These are phyloP conservation scores for Hygrophorus russula DNA, from an alignment of 768 basidiomycete genomes.

Conservation along the genomic window DNA sequence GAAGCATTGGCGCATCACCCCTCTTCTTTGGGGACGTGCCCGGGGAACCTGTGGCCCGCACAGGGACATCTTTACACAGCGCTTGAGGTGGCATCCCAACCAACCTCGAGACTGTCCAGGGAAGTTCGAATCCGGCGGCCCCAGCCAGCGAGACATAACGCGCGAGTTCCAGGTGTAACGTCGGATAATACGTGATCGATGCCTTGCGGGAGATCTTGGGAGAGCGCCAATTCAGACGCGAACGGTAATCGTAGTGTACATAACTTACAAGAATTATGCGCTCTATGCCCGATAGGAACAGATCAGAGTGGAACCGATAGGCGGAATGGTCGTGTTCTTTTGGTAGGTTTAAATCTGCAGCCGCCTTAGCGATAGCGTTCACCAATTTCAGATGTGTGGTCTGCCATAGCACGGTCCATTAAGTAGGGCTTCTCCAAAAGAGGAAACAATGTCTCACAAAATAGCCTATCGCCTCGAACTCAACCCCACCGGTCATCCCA, in stretches of 20 bases:
- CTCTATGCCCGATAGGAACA: conserved; percentile 88
- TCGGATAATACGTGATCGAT: conserved; percentile 88
- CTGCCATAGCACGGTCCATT: conserved; percentile 25
- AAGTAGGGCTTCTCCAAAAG: neutral
- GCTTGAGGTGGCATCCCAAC: conserved; percentile 67
- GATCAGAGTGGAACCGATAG: conserved; percentile 70
- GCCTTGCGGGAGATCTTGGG: conserved; percentile 89
- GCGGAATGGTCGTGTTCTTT: conserved; percentile 69
- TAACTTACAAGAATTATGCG: conserved; percentile 71
- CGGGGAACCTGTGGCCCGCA: neutral
- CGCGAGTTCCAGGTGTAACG: conserved; percentile 86
- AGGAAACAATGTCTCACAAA: conserved; percentile 47
- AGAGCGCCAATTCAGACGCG: neutral
- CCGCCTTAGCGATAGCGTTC: conserved; percentile 64
- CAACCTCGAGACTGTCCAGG: conserved; percentile 70
- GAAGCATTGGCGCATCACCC: conserved; percentile 21
- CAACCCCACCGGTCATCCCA: conserved; percentile 97
- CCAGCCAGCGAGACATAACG: conserved; percentile 68
- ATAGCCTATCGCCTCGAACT: conserved; percentile 95
- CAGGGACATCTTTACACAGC: conserved; percentile 34
- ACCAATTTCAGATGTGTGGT: conserved; percentile 81
- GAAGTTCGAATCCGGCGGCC: conserved; percentile 63
- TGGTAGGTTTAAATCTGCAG: conserved; percentile 52
- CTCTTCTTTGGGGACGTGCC: conserved; percentile 1
- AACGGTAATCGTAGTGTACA: neutral